Conservation (phyloP, 495 filamentous ascomycete genomes). For the Neurospora discreta region DNA sequence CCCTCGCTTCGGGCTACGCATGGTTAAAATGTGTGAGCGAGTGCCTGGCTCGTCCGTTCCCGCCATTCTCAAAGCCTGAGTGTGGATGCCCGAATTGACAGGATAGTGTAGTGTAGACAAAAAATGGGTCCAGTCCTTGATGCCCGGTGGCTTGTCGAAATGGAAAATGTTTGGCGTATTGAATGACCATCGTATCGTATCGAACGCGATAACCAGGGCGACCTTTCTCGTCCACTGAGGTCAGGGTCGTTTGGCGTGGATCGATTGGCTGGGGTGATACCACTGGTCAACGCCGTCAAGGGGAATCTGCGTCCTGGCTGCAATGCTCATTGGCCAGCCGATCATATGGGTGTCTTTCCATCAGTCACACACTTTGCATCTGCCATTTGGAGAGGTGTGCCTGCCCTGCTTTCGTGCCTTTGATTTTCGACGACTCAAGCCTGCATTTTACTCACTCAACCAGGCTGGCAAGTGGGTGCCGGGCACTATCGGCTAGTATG, state of each 20-base stretch:
- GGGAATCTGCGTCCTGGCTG: neutral
- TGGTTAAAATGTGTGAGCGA: neutral
- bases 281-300: neutral
- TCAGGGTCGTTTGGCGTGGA: neutral
- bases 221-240: neutral
- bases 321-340: conserved; percentile 2
- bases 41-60: neutral
- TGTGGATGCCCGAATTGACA: neutral
- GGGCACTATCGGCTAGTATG: neutral
- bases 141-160: neutral
- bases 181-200: neutral
- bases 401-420: neutral
- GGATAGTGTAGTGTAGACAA: no score
- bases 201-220: neutral
- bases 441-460: neutral
- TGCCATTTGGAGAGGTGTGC: neutral
- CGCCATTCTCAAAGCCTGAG: neutral
- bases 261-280: conserved; percentile 1
- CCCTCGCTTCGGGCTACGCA: neutral
- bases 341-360: neutral
- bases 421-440: neutral
- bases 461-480: neutral
- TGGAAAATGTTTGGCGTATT: neutral
- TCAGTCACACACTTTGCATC: neutral
- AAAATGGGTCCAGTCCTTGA: neutral